phyloP scores from a whole-genome alignment of 2,329 filamentous ascomycete species.

The Fusarium mexicanum region DNA sequence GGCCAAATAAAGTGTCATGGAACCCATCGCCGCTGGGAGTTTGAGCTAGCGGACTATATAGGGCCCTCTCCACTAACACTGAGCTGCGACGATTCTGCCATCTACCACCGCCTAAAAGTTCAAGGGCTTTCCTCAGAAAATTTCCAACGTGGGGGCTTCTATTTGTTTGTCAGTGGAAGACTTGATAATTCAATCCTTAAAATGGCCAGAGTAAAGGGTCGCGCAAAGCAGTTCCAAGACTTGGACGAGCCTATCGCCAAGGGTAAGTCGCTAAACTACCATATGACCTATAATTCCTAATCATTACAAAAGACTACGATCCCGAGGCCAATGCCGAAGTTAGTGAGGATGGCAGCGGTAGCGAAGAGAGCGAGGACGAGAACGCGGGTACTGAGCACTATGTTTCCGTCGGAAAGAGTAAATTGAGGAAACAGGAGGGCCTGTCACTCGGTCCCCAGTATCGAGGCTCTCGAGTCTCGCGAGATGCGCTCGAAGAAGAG shows the following conservation, averaged over 20 bases:
- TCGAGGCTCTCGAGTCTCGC: slow-evolving; percentile 77
- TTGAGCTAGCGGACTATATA: slow-evolving; percentile 19
- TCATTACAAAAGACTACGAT: slow-evolving; percentile 69
- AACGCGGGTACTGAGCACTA: slow-evolving; percentile 86
- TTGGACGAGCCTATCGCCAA: slow-evolving; percentile 69
- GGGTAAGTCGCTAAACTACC: slow-evolving; percentile 56
- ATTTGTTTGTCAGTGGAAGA: slow-evolving; percentile 8
- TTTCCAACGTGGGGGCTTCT: slow-evolving; percentile 47
- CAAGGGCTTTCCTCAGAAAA: slow-evolving; percentile 45
- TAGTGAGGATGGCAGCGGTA: slow-evolving; percentile 63
- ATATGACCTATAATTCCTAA: slow-evolving; percentile 8
- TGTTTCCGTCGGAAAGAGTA: slow-evolving; percentile 82
- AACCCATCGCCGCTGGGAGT: neutral
- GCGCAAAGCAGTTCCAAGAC: slow-evolving; percentile 69
- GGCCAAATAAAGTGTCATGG: slow-evolving; percentile 12
- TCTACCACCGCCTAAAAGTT: slow-evolving; percentile 63
- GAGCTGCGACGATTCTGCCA: slow-evolving; percentile 53
- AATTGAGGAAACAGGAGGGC: slow-evolving; percentile 77
- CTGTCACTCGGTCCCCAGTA: slow-evolving; percentile 81
- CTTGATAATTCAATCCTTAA: slow-evolving; percentile 41
- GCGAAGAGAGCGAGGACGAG: slow-evolving; percentile 59
- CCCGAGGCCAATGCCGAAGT: slow-evolving; percentile 74
- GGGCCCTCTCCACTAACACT: slow-evolving; percentile 7
- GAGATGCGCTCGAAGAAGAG: slow-evolving; percentile 70
- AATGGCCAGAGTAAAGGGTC: slow-evolving; percentile 63